Evolutionary conservation across 2,329 filamentous ascomycete species (phyloP), one percentile per base, ranked within the genome.

Genomic region (Annulohypoxylon truncatum): DNA sequence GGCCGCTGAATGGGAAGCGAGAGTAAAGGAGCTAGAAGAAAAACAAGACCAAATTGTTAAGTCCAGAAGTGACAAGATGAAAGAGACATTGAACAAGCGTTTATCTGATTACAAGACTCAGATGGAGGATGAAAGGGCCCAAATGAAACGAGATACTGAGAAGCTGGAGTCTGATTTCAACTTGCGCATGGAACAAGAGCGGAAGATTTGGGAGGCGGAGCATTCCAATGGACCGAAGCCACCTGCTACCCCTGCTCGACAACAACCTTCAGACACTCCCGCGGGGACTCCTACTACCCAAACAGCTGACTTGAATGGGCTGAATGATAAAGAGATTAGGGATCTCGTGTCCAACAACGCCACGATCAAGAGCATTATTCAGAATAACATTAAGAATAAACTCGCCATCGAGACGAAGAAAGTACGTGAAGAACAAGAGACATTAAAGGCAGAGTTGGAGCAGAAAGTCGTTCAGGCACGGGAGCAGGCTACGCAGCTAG

Each of bases 401-500:
- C 85, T 92, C 24, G 87, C 90, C 10, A 80, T 82, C 1, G 86
- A 94, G 74, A 84, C 86, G n/a, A 83, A 86, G 63, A 90, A 86
- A 75, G 76, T 88, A 28, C 85, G 84, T 69, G 81, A 84, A 1
- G 87, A 89, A 71, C 77, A 81, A 3, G 84, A 88, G 71, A 79
- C 79, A 3, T 60, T 83, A 33, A 83, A 82, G 75, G 66, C 74
- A 8, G 83, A 88, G 62, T 83, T 80, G 57, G 86, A 89, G 52
- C 79, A 82, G 40, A 89, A 87, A 78, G 79, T 87, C 20, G 72
- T 75, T 10, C 82, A 84, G 53, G 87, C 85, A 9, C 82, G 83
- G 57, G 86, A 90, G 67, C 85, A 91, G 77, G 90, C 90, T 2
- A 87, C 91, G 54, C 85, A 91, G 66, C 86, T 96, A 80, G 89